These are phyloP conservation scores for Byssoonygena ceratinophila DNA, from an alignment of 2,329 filamentous ascomycete species.

Conservation along the genomic window DNA sequence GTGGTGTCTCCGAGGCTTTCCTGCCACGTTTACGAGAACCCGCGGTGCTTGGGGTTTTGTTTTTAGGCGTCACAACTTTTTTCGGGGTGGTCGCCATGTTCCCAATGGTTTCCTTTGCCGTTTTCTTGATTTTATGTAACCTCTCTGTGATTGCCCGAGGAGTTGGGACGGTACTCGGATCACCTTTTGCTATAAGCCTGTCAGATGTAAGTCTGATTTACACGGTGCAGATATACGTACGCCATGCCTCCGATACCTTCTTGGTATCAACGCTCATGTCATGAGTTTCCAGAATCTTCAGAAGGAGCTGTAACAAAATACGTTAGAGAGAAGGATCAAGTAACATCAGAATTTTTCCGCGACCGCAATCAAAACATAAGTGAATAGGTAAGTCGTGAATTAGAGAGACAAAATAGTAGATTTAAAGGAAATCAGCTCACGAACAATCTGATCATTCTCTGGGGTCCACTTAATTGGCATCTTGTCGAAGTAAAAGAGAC, in stretches of 20 bases:
- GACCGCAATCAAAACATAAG: too few species aligned
- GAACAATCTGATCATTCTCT: constrained; percentile 30
- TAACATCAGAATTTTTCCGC: too few species aligned
- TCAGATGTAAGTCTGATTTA: background rate
- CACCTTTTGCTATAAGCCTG: constrained; percentile 14
- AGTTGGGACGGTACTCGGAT: constrained; percentile 25
- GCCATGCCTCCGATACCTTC: constrained; percentile 31
- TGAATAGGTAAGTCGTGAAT: too few species aligned
- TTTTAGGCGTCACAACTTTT: constrained; percentile 3
- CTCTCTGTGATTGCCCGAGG: constrained; percentile 33
- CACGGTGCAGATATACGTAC: constrained; percentile 22
- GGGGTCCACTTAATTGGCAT: constrained; percentile 33
- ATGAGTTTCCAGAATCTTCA: constrained; percentile 34
- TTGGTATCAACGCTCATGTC: constrained; percentile 28
- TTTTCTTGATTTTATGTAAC: constrained; percentile 26
- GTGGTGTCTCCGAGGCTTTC: background rate
- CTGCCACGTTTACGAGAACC: constrained; percentile 10
- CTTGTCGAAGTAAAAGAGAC: too few species aligned
- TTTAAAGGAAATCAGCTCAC: constrained; percentile 1
- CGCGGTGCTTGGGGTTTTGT: constrained; percentile 1
- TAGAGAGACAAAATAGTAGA: too few species aligned
- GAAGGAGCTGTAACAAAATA: constrained; percentile 26
- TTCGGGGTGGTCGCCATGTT: constrained; percentile 15
- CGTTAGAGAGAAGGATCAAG: background rate
- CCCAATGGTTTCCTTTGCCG: constrained; percentile 12